Evolutionary conservation across 345 rosid genomes (phyloP).

Genomic region (Lepidium didymum): DNA sequence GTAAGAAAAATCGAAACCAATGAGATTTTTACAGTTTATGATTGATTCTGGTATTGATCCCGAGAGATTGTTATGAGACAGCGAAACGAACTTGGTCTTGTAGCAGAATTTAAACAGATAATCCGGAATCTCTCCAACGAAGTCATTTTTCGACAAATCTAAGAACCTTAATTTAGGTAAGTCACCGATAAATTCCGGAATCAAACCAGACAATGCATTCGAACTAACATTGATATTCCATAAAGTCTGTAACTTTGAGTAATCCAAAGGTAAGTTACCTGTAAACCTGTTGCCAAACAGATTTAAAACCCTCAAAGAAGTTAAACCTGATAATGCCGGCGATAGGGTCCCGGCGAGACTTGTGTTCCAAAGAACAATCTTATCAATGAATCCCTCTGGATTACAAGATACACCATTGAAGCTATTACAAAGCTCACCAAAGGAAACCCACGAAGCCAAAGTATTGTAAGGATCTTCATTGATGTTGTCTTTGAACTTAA

Average conservation of each 20-base stretch:
- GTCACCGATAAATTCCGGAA: conserved; percentile 83
- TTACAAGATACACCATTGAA: conserved; percentile 75
- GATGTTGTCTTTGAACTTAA: conserved; percentile 67
- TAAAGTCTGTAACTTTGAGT: conserved; percentile 50
- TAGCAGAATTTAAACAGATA: conserved; percentile 62
- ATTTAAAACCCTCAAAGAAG: conserved; percentile 55
- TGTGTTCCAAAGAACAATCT: conserved; percentile 82
- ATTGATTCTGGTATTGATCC: conserved; percentile 74
- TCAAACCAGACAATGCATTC: conserved; percentile 79
- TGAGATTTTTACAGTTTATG: conserved; percentile 52
- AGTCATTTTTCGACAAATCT: conserved; percentile 79
- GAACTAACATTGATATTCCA: conserved; percentile 95
- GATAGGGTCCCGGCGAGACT: conserved; percentile 63
- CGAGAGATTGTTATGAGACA: conserved; percentile 66
- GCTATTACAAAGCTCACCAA: conserved; percentile 50
- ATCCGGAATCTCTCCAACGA: conserved; percentile 53
- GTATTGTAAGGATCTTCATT: conserved; percentile 61
- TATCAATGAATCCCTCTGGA: conserved; percentile 62
- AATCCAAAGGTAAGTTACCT: conserved; percentile 74
- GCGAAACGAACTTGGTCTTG: conserved; percentile 73
- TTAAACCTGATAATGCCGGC: conserved; percentile 68
- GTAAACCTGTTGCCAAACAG: conserved; percentile 79
- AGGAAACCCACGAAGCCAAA: conserved; percentile 58
- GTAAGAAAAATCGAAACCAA: conserved; percentile 82
- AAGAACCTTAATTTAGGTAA: conserved; percentile 74